phyloP scores from a whole-genome alignment of 257 asterid genomes.

The Eustoma russellianum region DNA sequence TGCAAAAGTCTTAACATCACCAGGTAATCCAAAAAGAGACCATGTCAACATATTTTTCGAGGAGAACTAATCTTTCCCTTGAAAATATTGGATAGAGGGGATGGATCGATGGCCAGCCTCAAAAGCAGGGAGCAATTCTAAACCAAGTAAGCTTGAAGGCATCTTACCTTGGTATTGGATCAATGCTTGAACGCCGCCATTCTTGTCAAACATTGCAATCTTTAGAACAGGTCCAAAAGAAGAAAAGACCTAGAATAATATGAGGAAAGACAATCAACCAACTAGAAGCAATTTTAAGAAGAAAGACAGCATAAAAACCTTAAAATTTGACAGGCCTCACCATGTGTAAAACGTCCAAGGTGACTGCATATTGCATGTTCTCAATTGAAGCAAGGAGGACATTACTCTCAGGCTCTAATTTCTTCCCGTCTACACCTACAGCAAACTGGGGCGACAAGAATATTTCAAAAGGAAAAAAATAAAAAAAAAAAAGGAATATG shows the following conservation, averaged over 20 bases:
- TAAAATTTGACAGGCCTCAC: constrained; percentile 29
- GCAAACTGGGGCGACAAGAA: constrained; percentile 34
- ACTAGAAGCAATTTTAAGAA: constrained; percentile 1
- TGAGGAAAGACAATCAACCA: constrained; percentile 5
- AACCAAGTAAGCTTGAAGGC: background rate
- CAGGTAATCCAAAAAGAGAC: too few relatives aligned
- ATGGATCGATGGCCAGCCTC: too few relatives aligned
- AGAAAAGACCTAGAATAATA: constrained; percentile 52
- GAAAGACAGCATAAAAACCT: constrained; percentile 5
- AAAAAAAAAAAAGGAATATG: too few relatives aligned
- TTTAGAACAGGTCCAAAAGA: constrained; percentile 70
- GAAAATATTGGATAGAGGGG: too few relatives aligned
- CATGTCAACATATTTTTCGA: too few relatives aligned
- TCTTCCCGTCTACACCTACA: constrained; percentile 73
- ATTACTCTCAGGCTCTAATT: constrained; percentile 84
- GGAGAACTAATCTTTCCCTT: too few relatives aligned
- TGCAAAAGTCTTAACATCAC: too few relatives aligned
- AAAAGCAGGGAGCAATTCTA: background rate
- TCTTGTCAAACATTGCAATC: constrained; percentile 86
- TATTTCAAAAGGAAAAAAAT: too few relatives aligned
- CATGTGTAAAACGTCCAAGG: constrained; percentile 76
- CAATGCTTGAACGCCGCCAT: constrained; percentile 80
- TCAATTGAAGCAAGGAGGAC: constrained; percentile 95
- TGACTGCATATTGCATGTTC: constrained; percentile 93
- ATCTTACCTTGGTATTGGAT: constrained; percentile 70